Conservation (phyloP, 2,329 filamentous ascomycete genomes). For the Penicillium rolfsii region DNA sequence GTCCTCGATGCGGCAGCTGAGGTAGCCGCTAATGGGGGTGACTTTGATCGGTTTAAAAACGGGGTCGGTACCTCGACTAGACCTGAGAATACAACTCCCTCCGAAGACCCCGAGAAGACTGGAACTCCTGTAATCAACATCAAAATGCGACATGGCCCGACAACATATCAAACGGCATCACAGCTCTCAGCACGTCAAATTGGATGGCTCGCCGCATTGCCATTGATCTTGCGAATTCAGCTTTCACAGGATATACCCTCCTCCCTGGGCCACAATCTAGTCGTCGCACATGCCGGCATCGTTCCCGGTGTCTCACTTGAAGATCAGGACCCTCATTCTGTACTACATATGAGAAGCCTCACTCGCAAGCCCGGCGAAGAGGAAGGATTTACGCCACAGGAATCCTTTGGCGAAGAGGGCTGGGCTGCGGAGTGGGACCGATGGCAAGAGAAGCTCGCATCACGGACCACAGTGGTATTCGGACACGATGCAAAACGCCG, state of each 20-base stretch:
- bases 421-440: constrained; percentile 28
- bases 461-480: constrained; percentile 28
- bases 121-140: background rate
- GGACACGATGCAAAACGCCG: constrained; percentile 32
- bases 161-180: constrained; percentile 17
- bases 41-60: too few species aligned
- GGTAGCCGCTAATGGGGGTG: constrained; percentile 10
- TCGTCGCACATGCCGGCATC: constrained; percentile 28
- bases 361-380: constrained; percentile 1
- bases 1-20: constrained; percentile 25
- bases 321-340: constrained; percentile 23
- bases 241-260: constrained; percentile 14
- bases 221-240: constrained; percentile 26
- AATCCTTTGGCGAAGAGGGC: constrained; percentile 23
- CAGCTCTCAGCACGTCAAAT: constrained; percentile 20
- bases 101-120: background rate
- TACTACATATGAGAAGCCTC: constrained; percentile 29
- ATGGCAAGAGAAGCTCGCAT: constrained; percentile 23
- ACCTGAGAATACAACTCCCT: background rate
- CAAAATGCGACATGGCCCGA: background rate
- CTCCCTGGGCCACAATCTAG: constrained; percentile 17
- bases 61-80: background rate
- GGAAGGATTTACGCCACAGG: constrained; percentile 9
- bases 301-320: constrained; percentile 22
- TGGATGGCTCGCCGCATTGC: constrained; percentile 27